phyloP scores from a whole-genome alignment of 768 basidiomycete genomes.

The Mycena albidolilacea region DNA sequence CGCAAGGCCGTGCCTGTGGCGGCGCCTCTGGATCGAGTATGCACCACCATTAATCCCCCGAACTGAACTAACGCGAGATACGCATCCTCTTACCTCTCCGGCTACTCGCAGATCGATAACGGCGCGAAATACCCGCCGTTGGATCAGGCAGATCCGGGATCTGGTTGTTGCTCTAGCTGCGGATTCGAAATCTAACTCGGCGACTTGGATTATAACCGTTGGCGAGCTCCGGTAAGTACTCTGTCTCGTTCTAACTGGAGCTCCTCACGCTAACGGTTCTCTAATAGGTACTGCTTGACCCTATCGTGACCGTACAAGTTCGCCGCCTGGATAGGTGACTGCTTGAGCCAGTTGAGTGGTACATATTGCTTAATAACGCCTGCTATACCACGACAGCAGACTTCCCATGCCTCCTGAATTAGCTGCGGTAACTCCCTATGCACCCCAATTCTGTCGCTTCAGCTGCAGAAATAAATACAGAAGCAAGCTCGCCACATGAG shows the following conservation, averaged over 20 bases:
- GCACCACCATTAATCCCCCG: no score
- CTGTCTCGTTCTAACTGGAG: no score
- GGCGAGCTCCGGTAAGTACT: no score
- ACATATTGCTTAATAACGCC: not conserved
- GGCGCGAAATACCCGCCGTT: not conserved
- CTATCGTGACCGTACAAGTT: not conserved
- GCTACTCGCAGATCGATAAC: no score
- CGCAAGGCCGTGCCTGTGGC: no score
- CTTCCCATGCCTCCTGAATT: not conserved
- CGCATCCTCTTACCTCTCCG: no score
- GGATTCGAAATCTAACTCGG: not conserved
- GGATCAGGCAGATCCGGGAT: not conserved
- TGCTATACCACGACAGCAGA: not conserved
- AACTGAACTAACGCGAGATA: no score
- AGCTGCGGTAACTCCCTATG: not conserved
- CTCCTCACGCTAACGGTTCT: no score
- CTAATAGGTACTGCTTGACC: not conserved
- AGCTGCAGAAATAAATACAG: slow-evolving; percentile 3
- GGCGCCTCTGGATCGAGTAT: no score
- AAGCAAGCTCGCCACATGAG: not conserved
- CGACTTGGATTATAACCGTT: not conserved
- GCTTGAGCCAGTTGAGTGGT: not conserved
- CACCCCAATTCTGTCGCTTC: not conserved
- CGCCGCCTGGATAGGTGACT: no score
- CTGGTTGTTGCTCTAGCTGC: not conserved